Percentiles rank a stretch among this genome's conserved stretches.
Evolutionary conservation across 2,329 filamentous ascomycete genomes (phyloP).

Genomic region (Ophiostoma quercus): DNA sequence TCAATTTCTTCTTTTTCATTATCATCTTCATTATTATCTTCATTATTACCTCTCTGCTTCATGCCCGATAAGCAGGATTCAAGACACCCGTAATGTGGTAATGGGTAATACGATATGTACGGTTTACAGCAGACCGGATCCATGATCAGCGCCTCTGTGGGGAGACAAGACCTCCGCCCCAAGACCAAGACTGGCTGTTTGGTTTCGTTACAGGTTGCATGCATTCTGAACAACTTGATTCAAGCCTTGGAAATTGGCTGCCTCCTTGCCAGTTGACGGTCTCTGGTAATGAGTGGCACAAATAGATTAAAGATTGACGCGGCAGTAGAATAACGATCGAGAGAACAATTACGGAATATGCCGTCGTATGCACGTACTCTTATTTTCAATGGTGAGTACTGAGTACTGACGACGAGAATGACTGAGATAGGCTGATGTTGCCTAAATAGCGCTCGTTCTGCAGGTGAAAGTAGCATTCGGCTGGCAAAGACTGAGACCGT

Average conservation of each 20-base stretch:
- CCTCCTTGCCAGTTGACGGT: background rate
- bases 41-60: background rate
- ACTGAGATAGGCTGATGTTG: background rate
- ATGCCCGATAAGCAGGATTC: background rate
- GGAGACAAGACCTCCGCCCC: background rate
- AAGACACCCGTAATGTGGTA: background rate
- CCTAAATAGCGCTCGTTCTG: background rate
- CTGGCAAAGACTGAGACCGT: background rate
- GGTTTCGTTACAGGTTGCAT: background rate
- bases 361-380: background rate
- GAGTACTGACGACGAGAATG: background rate
- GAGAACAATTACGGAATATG: background rate
- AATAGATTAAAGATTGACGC: background rate
- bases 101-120: background rate
- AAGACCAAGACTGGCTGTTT: background rate
- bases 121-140: background rate
- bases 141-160: background rate
- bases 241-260: conserved; percentile 8
- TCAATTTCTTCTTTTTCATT: too few relatives aligned
- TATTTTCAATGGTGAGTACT: background rate
- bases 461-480: background rate
- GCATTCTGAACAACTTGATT: conserved; percentile 2
- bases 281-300: background rate
- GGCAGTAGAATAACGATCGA: background rate
- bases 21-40: background rate